A percentile compares a stretch with the other conserved stretches of the same genome.
phyloP scores from a whole-genome alignment of 441 rosid species.

The Gossypium laxum region DNA sequence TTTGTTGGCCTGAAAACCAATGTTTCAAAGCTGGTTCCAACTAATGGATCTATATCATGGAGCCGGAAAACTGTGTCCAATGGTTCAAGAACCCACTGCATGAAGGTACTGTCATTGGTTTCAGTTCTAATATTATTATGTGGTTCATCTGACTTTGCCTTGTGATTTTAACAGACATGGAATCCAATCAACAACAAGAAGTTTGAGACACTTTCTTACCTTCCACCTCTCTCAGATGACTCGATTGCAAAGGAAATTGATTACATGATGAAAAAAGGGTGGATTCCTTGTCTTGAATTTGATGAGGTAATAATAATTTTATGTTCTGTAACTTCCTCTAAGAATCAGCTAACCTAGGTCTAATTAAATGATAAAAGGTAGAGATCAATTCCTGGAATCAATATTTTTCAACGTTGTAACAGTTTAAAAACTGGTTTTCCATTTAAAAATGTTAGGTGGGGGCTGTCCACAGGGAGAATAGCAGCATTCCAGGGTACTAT shows the following conservation, averaged over 20 bases:
- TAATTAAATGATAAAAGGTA: no score
- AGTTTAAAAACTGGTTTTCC: neutral
- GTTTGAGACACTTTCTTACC: conserved; percentile 57
- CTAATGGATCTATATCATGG: conserved; percentile 30
- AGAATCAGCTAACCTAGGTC: no score
- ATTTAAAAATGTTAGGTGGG: conserved; percentile 24
- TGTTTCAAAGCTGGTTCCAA: conserved; percentile 19
- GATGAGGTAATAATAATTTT: conserved; percentile 37
- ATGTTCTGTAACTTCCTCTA: no score
- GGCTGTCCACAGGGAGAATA: conserved; percentile 34
- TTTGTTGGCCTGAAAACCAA: conserved; percentile 27
- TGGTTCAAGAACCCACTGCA: conserved; percentile 40
- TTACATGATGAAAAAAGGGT: conserved; percentile 51
- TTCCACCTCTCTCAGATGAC: conserved; percentile 52
- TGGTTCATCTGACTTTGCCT: neutral
- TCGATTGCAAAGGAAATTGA: conserved; percentile 48
- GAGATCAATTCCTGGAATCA: no score
- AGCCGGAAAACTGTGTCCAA: conserved; percentile 35
- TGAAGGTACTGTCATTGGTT: conserved; percentile 33
- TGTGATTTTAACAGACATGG: conserved; percentile 40
- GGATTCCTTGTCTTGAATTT: conserved; percentile 66
- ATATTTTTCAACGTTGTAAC: neutral
- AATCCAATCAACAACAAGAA: conserved; percentile 57
- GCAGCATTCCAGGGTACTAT: conserved; percentile 53
- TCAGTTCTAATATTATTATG: neutral